Evolutionary conservation across 805 yeast species (phyloP).

Genomic region (Allodekkera sacchari): DNA sequence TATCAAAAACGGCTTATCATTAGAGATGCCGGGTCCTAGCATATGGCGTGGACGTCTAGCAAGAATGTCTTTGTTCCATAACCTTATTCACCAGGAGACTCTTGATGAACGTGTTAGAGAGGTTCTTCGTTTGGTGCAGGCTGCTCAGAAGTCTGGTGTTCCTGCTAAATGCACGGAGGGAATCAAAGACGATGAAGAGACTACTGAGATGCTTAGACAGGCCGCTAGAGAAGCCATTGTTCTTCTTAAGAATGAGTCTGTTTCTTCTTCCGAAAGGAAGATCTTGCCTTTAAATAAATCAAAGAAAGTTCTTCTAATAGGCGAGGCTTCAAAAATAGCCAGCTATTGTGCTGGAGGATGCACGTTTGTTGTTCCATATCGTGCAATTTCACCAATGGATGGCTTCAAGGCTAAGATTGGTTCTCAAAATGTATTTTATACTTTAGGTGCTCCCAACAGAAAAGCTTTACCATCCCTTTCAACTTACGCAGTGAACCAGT

Average conservation of each 20-base stretch:
- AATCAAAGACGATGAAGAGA: not conserved
- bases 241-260: constrained; percentile 1
- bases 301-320: constrained; percentile 40
- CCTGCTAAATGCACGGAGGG: constrained; percentile 29
- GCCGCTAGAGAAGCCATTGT: constrained; percentile 1
- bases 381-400: constrained; percentile 39
- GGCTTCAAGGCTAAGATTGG: constrained; percentile 28
- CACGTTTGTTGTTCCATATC: constrained; percentile 40
- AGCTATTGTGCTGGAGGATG: constrained; percentile 54
- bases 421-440: constrained; percentile 17
- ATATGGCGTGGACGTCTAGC: constrained; percentile 2
- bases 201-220: not conserved
- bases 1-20: constrained; percentile 34
- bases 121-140: constrained; percentile 40
- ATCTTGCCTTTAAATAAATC: constrained; percentile 35
- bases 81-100: constrained; percentile 6
- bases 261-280: too few relatives aligned
- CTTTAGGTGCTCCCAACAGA: constrained; percentile 30
- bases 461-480: constrained; percentile 28
- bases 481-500: constrained; percentile 5
- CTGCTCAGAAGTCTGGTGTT: constrained; percentile 31
- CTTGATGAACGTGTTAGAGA: constrained; percentile 38
- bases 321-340: constrained; percentile 14
- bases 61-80: not conserved
- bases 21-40: constrained; percentile 39